Conservation (phyloP, 2,329 filamentous ascomycete genomes). For the Verticillium nubilum region DNA sequence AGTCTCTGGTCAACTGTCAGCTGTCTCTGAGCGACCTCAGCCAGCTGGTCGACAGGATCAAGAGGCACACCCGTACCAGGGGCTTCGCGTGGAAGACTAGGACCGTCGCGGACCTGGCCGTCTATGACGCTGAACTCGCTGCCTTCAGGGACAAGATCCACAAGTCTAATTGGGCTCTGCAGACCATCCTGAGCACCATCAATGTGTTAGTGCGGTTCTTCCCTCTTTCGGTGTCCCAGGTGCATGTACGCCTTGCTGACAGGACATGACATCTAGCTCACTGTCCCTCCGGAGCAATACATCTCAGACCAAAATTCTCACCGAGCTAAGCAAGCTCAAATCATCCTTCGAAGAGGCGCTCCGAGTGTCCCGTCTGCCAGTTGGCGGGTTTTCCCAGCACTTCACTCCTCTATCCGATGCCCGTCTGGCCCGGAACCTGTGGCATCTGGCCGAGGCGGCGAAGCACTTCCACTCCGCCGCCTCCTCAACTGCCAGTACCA, state of each 20-base stretch:
- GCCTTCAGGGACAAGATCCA: slow-evolving; percentile 18
- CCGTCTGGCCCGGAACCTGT: slow-evolving; percentile 12
- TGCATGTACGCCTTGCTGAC: neutral
- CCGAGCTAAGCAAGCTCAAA: slow-evolving; percentile 13
- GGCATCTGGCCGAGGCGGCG: slow-evolving; percentile 16
- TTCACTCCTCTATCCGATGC: slow-evolving; percentile 5
- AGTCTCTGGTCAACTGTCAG: slow-evolving; percentile 14
- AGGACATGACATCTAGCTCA: slow-evolving; percentile 1
- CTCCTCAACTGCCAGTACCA: slow-evolving; percentile 15
- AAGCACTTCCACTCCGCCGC: slow-evolving; percentile 17
- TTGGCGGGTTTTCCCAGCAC: slow-evolving; percentile 4
- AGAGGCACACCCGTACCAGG: neutral
- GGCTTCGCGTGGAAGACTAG: slow-evolving; percentile 7
- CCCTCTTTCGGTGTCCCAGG: neutral
- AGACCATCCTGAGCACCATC: slow-evolving; percentile 20
- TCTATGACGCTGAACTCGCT: slow-evolving; percentile 12
- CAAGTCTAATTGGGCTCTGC: slow-evolving; percentile 18
- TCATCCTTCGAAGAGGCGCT: slow-evolving; percentile 15
- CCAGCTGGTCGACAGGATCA: slow-evolving; percentile 12
- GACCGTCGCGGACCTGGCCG: slow-evolving; percentile 11
- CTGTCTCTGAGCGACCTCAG: slow-evolving; percentile 13
- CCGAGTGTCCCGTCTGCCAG: slow-evolving; percentile 10
- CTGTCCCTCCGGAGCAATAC: slow-evolving; percentile 13
- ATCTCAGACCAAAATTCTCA: slow-evolving; percentile 12
- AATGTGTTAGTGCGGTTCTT: slow-evolving; percentile 10